These are phyloP conservation scores for Plantago coronopus DNA, from an alignment of 305 asterid species.

Conservation along the genomic window DNA sequence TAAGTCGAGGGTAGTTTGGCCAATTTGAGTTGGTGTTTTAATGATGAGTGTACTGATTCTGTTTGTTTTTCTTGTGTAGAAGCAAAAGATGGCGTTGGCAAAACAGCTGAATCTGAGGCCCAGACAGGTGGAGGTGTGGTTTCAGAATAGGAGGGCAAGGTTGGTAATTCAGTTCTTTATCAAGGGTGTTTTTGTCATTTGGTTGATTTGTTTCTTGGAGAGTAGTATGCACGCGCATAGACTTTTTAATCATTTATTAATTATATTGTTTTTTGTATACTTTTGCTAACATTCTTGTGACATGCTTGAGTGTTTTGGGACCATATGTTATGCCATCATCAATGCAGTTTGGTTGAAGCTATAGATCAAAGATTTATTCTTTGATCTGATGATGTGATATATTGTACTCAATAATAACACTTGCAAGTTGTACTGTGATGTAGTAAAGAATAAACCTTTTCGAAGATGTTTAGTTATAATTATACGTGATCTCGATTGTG, in stretches of 20 bases:
- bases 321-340: not conserved
- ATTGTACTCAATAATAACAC: too few species aligned
- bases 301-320: constrained; percentile 4
- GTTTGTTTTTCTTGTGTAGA: constrained; percentile 38
- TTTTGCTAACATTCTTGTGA: constrained; percentile 1
- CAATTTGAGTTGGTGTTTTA: constrained; percentile 1
- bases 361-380: not conserved
- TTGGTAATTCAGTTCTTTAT: constrained; percentile 26
- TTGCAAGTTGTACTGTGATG: too few species aligned
- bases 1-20: constrained; percentile 17
- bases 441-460: too few species aligned
- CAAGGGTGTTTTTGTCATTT: constrained; percentile 32
- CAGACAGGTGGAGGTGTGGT: constrained; percentile 98
- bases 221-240: too few species aligned
- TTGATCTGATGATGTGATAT: too few species aligned
- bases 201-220: too few species aligned
- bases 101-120: constrained; percentile 77
- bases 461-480: too few species aligned
- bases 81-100: constrained; percentile 81
- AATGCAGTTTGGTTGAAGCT: too few species aligned
- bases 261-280: constrained; percentile 1
- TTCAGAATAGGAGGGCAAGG: constrained; percentile 98
- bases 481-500: too few species aligned
- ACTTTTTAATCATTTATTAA: too few species aligned
- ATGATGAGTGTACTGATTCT: constrained; percentile 9